A percentile compares a stretch with the other conserved stretches of the same genome.
phyloP scores from a whole-genome alignment of 306 rosid species.

The Erythrophleum fordii region DNA sequence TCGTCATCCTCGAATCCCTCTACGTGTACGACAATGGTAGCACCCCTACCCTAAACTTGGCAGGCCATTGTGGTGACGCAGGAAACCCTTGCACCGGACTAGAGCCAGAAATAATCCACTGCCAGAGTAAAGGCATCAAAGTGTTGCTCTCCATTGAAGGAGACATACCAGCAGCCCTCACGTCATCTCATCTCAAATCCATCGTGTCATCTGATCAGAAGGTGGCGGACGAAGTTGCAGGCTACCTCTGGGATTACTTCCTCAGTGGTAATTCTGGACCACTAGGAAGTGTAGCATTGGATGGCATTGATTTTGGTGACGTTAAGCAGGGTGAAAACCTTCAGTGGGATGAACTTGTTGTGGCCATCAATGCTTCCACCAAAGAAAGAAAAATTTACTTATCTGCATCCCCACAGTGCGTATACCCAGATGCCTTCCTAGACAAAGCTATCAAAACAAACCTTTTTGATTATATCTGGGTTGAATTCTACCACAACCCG shows the following conservation, averaged over 20 bases:
- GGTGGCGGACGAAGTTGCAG: no score
- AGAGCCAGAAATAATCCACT: not conserved
- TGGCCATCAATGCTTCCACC: not conserved
- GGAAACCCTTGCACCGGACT: no score
- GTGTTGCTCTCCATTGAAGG: conserved; percentile 51
- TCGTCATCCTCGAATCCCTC: no score
- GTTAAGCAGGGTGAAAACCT: no score
- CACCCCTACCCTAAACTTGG: no score
- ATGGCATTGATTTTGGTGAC: not conserved
- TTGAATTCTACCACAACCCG: not conserved
- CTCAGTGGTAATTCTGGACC: not conserved
- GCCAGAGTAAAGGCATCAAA: conserved; percentile 51
- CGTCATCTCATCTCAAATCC: no score
- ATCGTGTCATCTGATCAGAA: no score
- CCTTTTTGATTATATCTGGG: not conserved
- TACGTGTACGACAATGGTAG: no score
- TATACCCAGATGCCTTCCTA: no score
- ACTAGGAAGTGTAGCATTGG: not conserved
- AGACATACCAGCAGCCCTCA: no score
- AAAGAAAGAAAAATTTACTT: not conserved
- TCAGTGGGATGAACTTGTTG: not conserved
- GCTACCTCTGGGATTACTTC: not conserved
- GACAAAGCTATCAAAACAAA: not conserved
- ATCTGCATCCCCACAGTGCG: not conserved
- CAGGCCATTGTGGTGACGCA: no score